phyloP scores from a whole-genome alignment of 2,329 filamentous ascomycete genomes.

The Penicillium olsonii region DNA sequence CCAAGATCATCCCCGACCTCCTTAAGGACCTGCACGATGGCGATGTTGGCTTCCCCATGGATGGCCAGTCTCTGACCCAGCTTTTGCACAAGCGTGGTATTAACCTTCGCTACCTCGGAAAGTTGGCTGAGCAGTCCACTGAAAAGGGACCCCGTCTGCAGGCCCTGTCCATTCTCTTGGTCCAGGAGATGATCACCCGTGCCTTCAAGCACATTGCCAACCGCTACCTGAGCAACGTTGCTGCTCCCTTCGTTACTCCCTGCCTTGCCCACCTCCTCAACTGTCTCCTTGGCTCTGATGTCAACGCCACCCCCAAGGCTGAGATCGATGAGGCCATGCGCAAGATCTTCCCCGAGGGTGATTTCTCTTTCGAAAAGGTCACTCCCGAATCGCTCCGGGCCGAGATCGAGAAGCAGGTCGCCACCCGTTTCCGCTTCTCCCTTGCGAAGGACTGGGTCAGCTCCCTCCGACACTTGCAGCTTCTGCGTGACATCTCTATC shows the following conservation, averaged over 20 bases:
- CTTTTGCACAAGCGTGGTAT: slow-evolving; percentile 95
- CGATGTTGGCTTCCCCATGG: slow-evolving; percentile 97
- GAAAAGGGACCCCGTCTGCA: slow-evolving; percentile 69
- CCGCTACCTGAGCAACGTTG: slow-evolving; percentile 75
- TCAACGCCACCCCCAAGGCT: slow-evolving; percentile 76
- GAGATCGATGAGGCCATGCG: slow-evolving; percentile 75
- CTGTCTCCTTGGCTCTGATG: slow-evolving; percentile 76
- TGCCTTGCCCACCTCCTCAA: slow-evolving; percentile 88
- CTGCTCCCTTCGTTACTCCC: slow-evolving; percentile 75
- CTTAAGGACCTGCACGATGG: slow-evolving; percentile 85
- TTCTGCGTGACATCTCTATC: slow-evolving; percentile 84
- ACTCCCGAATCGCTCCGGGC: slow-evolving; percentile 71
- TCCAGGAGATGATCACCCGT: slow-evolving; percentile 93
- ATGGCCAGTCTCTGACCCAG: slow-evolving; percentile 85
- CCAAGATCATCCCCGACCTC: slow-evolving; percentile 79
- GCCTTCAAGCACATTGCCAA: slow-evolving; percentile 91
- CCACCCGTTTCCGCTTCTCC: slow-evolving; percentile 73
- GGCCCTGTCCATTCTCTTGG: slow-evolving; percentile 73
- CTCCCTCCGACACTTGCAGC: slow-evolving; percentile 71
- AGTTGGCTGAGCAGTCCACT: slow-evolving; percentile 70
- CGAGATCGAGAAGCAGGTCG: slow-evolving; percentile 71
- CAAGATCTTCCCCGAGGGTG: slow-evolving; percentile 75
- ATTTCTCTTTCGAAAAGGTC: slow-evolving; percentile 77
- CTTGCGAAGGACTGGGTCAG: slow-evolving; percentile 69
- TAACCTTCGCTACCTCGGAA: slow-evolving; percentile 94